Evolutionary conservation across 2,329 filamentous ascomycete species (phyloP), one percentile per base, ranked within the genome.

Genomic region (Arthrobotrys conoides): DNA sequence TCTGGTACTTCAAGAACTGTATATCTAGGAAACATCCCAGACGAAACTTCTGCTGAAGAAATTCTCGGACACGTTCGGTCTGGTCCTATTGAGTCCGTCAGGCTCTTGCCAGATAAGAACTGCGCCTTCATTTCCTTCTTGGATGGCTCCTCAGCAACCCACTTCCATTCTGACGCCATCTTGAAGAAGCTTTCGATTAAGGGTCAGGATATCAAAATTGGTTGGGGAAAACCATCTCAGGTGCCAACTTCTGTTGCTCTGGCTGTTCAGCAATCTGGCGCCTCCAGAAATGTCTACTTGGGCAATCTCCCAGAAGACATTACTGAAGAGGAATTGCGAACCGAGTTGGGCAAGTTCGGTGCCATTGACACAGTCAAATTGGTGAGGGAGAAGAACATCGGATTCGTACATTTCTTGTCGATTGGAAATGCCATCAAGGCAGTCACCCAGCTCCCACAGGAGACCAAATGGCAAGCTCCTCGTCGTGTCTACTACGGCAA

Each of bases 71-170:
- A 99, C 83, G 96, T 99, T 77, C 90, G 96, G 80, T 98, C 96
- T 85, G 96, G 96, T 24, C 96, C 98, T 84, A 98, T 99, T 83
- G 96, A 99, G 87, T 98, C 96, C n/a, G 96, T 99, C 67, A 92
- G 96, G 82, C 89, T 99, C 81, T 88, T 99, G 70, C 93, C 95
- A 24, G 96, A 99, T 86, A 99, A 98, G 93, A 99, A 98, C 88
- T 99, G 96, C 84, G 96, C 96, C 75, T 99, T 99, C 88, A 98
- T 99, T 84, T 99, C 96, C 6, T 99, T 99, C 87, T 88, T 99
- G 81, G 96, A 99, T 83, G 94, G 94, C 83, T 97, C 94, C 86
- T 97, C 96, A 33, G 96, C 96, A 71, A 98, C 95, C 22, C 96
- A 99, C 85, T 99, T 99, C 87, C 96, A 99, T 87, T 99, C 96